Conservation (phyloP, 192 early-diverging fungal genomes). For the Geosiphon pyriformis region DNA sequence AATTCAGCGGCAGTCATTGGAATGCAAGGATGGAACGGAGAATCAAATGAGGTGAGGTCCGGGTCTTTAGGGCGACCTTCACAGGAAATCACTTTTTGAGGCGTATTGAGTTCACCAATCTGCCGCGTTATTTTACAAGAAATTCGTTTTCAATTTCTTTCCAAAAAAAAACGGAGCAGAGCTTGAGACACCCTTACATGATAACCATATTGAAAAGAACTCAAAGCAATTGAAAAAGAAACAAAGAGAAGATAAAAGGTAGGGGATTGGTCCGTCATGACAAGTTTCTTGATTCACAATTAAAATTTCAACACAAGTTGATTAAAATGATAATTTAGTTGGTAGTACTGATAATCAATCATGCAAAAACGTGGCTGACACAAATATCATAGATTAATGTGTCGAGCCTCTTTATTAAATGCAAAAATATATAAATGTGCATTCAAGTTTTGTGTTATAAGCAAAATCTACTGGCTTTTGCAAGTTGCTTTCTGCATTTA, state of each 20-base stretch:
- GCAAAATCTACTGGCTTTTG: too few relatives aligned
- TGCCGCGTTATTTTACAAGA: background rate
- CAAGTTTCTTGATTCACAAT: too few relatives aligned
- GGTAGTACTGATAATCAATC: too few relatives aligned
- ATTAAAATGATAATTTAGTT: too few relatives aligned
- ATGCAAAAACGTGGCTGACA: too few relatives aligned
- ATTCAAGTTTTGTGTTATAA: too few relatives aligned
- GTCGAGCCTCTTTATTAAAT: too few relatives aligned
- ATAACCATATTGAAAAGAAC: slow-evolving; percentile 55
- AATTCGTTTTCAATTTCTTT: background rate
- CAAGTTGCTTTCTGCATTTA: too few relatives aligned
- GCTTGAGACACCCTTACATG: slow-evolving; percentile 25
- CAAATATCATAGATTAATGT: too few relatives aligned
- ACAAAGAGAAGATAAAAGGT: slow-evolving; percentile 36
- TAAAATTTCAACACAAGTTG: too few relatives aligned
- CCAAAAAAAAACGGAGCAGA: background rate
- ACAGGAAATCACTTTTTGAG: slow-evolving; percentile 48
- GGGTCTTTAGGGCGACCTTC: slow-evolving; percentile 4
- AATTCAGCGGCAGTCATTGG: slow-evolving; percentile 59
- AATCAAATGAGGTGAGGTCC: slow-evolving; percentile 1
- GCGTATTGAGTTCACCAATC: slow-evolving; percentile 56
- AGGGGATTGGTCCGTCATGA: background rate
- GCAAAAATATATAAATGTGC: too few relatives aligned
- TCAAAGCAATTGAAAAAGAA: slow-evolving; percentile 37
- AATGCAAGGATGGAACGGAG: slow-evolving; percentile 56